These are phyloP conservation scores for Dothideomycetes sp. DNA, from an alignment of 2,329 filamentous ascomycete species.

Conservation along the genomic window DNA sequence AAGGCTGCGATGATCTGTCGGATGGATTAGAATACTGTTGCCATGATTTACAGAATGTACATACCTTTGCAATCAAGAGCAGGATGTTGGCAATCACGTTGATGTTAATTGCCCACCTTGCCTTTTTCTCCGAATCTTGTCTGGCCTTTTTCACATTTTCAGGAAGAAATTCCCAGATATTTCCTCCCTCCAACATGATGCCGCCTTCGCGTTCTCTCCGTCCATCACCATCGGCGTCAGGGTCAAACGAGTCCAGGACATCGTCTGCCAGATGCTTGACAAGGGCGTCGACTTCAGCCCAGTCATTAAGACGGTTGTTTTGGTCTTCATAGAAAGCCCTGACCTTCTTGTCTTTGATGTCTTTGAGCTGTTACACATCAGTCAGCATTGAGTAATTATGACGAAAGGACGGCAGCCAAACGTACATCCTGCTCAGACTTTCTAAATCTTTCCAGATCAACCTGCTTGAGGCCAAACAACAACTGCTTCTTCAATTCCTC, in stretches of 20 bases:
- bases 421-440: constrained; percentile 39
- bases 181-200: constrained; percentile 36
- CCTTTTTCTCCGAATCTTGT: constrained; percentile 34
- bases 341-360: constrained; percentile 42
- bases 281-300: constrained; percentile 48
- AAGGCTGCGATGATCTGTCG: constrained; percentile 41
- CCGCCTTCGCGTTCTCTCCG: constrained; percentile 41
- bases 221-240: constrained; percentile 47
- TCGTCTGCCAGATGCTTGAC: constrained; percentile 47
- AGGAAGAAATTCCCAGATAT: constrained; percentile 44
- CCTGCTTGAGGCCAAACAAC: constrained; percentile 34
- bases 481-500: constrained; percentile 39
- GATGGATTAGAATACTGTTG: too few species aligned
- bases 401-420: background rate
- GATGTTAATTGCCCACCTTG: constrained; percentile 48
- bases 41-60: too few species aligned
- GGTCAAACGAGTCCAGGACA: constrained; percentile 49
- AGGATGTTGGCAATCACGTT: constrained; percentile 51
- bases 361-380: constrained; percentile 30
- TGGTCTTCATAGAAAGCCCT: constrained; percentile 43
- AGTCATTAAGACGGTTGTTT: constrained; percentile 44
- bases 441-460: constrained; percentile 37
- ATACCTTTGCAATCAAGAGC: constrained; percentile 40
- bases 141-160: constrained; percentile 42
- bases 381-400: background rate